Percentiles rank a stretch among this genome's conserved stretches.
Evolutionary conservation across 2,329 filamentous ascomycete species (phyloP).

Genomic region (Colletotrichum viniferum): DNA sequence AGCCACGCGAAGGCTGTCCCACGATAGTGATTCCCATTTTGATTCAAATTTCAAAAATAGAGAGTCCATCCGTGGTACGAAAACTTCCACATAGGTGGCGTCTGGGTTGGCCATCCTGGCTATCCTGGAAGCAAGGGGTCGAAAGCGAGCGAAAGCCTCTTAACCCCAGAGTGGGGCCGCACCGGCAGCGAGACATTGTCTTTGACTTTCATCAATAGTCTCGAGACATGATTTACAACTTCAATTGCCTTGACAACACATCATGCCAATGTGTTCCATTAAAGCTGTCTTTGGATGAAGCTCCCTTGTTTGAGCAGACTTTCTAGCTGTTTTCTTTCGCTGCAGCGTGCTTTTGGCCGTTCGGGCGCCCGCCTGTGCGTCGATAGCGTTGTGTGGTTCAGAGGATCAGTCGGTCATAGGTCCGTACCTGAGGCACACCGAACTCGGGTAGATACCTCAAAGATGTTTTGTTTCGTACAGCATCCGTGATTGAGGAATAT

Average conservation of each 20-base stretch:
- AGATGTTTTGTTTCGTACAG: no score
- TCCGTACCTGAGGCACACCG: no score
- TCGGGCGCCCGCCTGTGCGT: no score
- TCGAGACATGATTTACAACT: neutral
- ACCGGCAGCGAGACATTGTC: neutral
- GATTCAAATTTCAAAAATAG: accelerated
- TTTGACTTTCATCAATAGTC: neutral
- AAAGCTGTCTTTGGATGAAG: neutral
- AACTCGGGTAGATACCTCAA: no score
- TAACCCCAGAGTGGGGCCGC: neutral
- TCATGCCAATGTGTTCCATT: neutral
- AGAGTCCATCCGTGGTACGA: neutral
- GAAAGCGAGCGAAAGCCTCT: neutral
- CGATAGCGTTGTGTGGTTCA: no score
- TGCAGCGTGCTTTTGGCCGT: neutral
- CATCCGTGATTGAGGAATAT: no score
- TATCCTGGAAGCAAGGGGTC: neutral
- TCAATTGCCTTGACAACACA: neutral
- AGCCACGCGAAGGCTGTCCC: neutral
- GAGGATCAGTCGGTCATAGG: no score
- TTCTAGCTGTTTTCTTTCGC: no score
- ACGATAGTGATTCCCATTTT: neutral
- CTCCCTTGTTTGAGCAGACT: no score
- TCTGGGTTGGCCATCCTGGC: neutral
- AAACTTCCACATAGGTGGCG: neutral